These are phyloP conservation scores for Starmerella cellae DNA, from an alignment of 805 yeast species.

Conservation along the genomic window DNA sequence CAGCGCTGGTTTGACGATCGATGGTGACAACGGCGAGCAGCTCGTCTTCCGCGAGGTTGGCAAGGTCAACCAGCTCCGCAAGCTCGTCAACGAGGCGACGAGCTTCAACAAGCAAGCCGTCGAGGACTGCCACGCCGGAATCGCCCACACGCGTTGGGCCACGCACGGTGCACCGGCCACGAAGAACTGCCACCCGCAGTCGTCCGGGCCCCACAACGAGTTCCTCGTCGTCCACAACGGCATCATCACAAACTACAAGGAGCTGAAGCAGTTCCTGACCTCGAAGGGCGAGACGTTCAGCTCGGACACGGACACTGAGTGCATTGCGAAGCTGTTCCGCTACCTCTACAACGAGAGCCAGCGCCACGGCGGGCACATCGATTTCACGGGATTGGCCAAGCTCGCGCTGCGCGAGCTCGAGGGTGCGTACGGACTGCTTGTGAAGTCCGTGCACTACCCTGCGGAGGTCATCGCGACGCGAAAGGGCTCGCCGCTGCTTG, in stretches of 20 bases:
- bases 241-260: slow-evolving; percentile 91
- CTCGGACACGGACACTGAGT: slow-evolving; percentile 94
- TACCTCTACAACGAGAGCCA: slow-evolving; percentile 81
- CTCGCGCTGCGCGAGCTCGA: slow-evolving; percentile 84
- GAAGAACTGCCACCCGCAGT: slow-evolving; percentile 88
- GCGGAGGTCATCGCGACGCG: slow-evolving; percentile 94
- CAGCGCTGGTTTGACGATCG: slow-evolving; percentile 91
- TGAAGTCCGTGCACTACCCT: slow-evolving; percentile 84
- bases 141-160: slow-evolving; percentile 99
- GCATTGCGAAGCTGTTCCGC: slow-evolving; percentile 89
- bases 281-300: slow-evolving; percentile 73
- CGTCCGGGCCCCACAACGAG: slow-evolving; percentile 70
- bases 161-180: slow-evolving; percentile 91
- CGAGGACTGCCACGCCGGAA: slow-evolving; percentile 81
- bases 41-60: slow-evolving; percentile 75
- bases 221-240: slow-evolving; percentile 95
- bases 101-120: slow-evolving; percentile 39
- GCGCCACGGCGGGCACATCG: slow-evolving; percentile 41
- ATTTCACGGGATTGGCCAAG: slow-evolving; percentile 84
- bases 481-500: slow-evolving; percentile 93
- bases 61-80: slow-evolving; percentile 71
- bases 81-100: slow-evolving; percentile 36
- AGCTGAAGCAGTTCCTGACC: slow-evolving; percentile 65
- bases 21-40: slow-evolving; percentile 70
- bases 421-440: slow-evolving; percentile 94